Evolutionary conservation across 805 yeast species (phyloP).

Genomic region (Yamadazyma scolyti): DNA sequence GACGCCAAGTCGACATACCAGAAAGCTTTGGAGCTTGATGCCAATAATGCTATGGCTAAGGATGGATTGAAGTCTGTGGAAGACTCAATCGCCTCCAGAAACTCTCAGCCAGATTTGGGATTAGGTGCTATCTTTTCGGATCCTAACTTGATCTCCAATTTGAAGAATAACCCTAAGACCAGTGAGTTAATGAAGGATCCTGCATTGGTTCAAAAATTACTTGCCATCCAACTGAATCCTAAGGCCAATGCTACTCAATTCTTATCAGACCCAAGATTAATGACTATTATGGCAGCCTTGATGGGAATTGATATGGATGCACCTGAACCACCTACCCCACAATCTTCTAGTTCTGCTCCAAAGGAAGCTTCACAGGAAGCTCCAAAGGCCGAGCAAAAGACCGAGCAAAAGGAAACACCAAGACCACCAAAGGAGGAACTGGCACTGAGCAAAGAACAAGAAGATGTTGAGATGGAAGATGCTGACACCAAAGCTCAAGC

Average conservation of each 20-base stretch:
- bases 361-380: conserved; percentile 8
- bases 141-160: conserved; percentile 71
- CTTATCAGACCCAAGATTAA: conserved; percentile 77
- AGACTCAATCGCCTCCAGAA: conserved; percentile 51
- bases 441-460: conserved; percentile 17
- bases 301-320: conserved; percentile 75
- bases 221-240: conserved; percentile 65
- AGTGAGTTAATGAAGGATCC: conserved; percentile 87
- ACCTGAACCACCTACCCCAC: conserved; percentile 19
- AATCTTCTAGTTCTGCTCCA: conserved; percentile 15
- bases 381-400: conserved; percentile 17
- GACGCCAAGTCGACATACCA: conserved; percentile 69
- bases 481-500: conserved; percentile 48
- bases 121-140: conserved; percentile 75
- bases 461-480: conserved; percentile 38
- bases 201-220: conserved; percentile 65
- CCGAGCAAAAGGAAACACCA: conserved; percentile 9
- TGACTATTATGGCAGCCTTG: conserved; percentile 82
- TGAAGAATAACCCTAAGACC: conserved; percentile 82
- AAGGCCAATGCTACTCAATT: conserved; percentile 66
- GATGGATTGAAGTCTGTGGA: conserved; percentile 74
- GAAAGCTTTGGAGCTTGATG: conserved; percentile 78
- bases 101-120: conserved; percentile 66
- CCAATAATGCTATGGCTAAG: conserved; percentile 80
- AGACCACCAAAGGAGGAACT: conserved; percentile 12